These are phyloP conservation scores for Carex littledalei DNA, from an alignment of 176 grass and related monocot species.

Conservation along the genomic window DNA sequence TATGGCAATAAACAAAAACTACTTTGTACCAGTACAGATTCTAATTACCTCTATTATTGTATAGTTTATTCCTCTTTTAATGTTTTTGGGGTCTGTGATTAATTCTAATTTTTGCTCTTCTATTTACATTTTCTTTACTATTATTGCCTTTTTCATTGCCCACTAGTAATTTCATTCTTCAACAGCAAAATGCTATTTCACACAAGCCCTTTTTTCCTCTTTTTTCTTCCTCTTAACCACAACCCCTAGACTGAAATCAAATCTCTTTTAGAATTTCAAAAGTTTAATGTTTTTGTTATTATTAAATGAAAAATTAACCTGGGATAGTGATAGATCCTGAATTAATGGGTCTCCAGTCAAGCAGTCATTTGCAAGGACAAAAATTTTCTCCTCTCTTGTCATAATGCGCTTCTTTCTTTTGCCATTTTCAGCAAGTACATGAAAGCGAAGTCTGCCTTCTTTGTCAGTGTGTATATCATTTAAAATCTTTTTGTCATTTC, in stretches of 20 bases:
- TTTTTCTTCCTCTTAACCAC: neutral
- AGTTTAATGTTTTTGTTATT: neutral
- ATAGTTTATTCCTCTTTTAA: neutral
- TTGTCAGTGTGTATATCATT: slow-evolving; percentile 88
- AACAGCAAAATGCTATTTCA: slow-evolving; percentile 12
- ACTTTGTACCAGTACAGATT: neutral
- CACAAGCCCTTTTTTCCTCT: slow-evolving; percentile 6
- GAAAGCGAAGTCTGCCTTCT: slow-evolving; percentile 70
- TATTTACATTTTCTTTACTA: too few species aligned
- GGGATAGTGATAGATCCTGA: slow-evolving; percentile 80
- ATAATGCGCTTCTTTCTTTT: slow-evolving; percentile 88
- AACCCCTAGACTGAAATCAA: neutral
- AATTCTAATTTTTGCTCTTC: neutral
- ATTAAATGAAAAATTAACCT: slow-evolving; percentile 41
- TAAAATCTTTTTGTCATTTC: slow-evolving; percentile 86
- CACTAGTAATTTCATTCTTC: neutral
- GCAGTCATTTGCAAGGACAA: slow-evolving; percentile 78
- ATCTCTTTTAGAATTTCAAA: neutral
- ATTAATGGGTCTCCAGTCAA: slow-evolving; percentile 79
- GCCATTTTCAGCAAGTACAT: slow-evolving; percentile 67
- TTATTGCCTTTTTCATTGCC: neutral
- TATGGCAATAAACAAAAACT: slow-evolving; percentile 6
- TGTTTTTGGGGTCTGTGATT: neutral
- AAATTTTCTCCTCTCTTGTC: slow-evolving; percentile 95
- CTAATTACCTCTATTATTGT: neutral